Conservation (phyloP, 768 basidiomycete species). For the Lactarius sp. region DNA sequence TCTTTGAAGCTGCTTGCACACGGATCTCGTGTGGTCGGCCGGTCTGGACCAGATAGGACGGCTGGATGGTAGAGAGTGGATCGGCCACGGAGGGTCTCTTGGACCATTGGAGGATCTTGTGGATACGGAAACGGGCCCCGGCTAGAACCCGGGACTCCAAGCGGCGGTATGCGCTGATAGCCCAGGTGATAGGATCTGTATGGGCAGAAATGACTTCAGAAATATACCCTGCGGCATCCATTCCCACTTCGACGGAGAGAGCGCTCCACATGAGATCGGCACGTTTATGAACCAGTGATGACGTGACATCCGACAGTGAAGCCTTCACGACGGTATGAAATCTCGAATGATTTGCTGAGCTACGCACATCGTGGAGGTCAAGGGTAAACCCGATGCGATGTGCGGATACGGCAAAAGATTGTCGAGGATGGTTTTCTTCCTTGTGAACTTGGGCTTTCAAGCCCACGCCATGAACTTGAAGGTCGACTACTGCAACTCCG, state of each 20-base stretch:
- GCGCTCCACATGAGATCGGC: constrained; percentile 20
- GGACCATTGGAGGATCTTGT: constrained; percentile 48
- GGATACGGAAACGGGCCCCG: constrained; percentile 30
- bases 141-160: background rate
- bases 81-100: constrained; percentile 52
- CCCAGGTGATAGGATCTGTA: constrained; percentile 1
- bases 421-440: constrained; percentile 9
- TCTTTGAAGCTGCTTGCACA: constrained; percentile 63
- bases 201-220: constrained; percentile 8
- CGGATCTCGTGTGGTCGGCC: constrained; percentile 66
- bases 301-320: constrained; percentile 8
- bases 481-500: constrained; percentile 15
- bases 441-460: constrained; percentile 15
- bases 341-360: background rate
- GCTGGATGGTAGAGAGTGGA: constrained; percentile 77
- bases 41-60: constrained; percentile 75
- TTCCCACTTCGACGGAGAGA: constrained; percentile 13
- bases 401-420: constrained; percentile 12
- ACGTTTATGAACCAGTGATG: constrained; percentile 8
- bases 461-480: constrained; percentile 7
- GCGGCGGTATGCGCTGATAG: constrained; percentile 2
- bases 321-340: background rate
- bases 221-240: constrained; percentile 14
- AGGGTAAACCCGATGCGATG: constrained; percentile 2
- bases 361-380: constrained; percentile 1